Evolutionary conservation across 2,329 filamentous ascomycete genomes (phyloP).

Genomic region (Alternaria viburni): DNA sequence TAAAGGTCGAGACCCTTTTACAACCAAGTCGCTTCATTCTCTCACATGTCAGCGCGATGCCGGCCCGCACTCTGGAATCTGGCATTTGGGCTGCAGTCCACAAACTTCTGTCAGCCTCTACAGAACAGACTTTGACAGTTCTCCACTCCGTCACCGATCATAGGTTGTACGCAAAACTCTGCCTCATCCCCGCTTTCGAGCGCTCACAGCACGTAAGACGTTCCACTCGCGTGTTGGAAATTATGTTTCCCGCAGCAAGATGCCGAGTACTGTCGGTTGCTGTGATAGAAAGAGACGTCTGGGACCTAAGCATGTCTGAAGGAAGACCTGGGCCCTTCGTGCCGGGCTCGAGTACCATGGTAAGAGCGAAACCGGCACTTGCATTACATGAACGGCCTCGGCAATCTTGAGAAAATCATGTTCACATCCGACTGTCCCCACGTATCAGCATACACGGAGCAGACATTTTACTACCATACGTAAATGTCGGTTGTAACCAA

Average conservation of each 20-base stretch:
- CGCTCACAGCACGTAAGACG: not conserved
- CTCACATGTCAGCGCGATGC: not conserved
- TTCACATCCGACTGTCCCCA: not conserved
- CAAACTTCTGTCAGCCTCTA: not conserved
- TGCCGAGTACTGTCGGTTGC: not conserved
- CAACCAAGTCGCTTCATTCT: not conserved
- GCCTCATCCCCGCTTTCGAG: not conserved
- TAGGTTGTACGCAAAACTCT: not conserved
- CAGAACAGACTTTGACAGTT: not conserved
- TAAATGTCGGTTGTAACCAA: not conserved
- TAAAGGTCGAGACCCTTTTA: constrained; percentile 6
- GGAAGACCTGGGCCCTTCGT: not conserved
- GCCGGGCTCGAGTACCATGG: not conserved
- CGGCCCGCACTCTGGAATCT: not conserved
- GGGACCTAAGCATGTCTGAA: not conserved
- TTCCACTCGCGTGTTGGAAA: not conserved
- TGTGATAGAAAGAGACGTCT: not conserved
- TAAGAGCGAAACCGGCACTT: not conserved
- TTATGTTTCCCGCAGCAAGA: not conserved
- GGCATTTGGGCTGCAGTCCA: not conserved
- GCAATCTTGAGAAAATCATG: not conserved
- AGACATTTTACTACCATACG: not conserved
- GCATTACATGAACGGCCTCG: not conserved
- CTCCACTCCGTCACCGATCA: not conserved
- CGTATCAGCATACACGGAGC: not conserved